Evolutionary conservation across 1,284 basidiomycete species (phyloP).

Genomic region (Pseudozyma sp.): DNA sequence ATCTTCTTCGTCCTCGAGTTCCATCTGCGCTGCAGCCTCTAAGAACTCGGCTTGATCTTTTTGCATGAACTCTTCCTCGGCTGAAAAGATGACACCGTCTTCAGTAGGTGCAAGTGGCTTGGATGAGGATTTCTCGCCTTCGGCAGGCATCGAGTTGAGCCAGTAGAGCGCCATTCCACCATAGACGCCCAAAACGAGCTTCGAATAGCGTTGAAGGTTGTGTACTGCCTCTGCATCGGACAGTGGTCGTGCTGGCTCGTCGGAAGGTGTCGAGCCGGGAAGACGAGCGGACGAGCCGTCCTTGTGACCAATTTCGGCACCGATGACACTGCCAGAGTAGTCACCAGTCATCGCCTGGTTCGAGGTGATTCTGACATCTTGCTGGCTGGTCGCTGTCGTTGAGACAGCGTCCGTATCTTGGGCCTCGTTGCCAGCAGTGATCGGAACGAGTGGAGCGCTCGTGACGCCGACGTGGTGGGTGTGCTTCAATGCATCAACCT

Average conservation of each 20-base stretch:
- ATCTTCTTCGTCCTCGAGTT: slow-evolving; percentile 51
- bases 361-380: slow-evolving; percentile 55
- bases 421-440: neutral
- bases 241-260: slow-evolving; percentile 33
- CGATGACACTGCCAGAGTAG: slow-evolving; percentile 55
- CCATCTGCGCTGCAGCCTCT: slow-evolving; percentile 52
- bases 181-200: slow-evolving; percentile 61
- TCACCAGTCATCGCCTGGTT: slow-evolving; percentile 40
- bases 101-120: neutral
- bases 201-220: slow-evolving; percentile 56
- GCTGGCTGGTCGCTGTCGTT: slow-evolving; percentile 1
- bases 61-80: slow-evolving; percentile 54
- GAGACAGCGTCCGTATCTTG: neutral
- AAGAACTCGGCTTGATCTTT: slow-evolving; percentile 50
- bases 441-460: slow-evolving; percentile 14
- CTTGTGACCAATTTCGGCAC: slow-evolving; percentile 57
- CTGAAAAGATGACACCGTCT: slow-evolving; percentile 35
- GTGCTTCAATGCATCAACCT: slow-evolving; percentile 31
- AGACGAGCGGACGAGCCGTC: slow-evolving; percentile 17
- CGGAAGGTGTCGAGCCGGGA: slow-evolving; percentile 25
- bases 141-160: slow-evolving; percentile 51
- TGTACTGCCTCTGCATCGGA: slow-evolving; percentile 51
- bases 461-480: slow-evolving; percentile 26
- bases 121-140: neutral
- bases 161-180: slow-evolving; percentile 59